These are phyloP conservation scores for Ormosia emarginata DNA, from an alignment of 306 rosid genomes.

Conservation along the genomic window DNA sequence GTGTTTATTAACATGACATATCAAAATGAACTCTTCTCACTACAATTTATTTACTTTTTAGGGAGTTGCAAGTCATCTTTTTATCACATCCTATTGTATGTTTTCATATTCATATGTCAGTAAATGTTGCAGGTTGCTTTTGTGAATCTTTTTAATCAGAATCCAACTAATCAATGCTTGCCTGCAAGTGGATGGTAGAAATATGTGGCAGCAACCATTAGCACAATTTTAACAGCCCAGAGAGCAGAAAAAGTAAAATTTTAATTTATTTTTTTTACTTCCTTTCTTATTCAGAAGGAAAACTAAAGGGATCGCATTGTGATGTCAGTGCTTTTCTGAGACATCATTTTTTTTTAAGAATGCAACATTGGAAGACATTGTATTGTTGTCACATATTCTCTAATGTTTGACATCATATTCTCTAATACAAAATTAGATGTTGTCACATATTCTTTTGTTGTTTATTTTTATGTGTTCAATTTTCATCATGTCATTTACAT, in stretches of 20 bases:
- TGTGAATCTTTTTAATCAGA: not conserved
- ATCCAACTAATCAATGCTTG: not conserved
- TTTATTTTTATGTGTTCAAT: no score
- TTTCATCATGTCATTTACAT: no score
- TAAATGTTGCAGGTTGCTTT: conserved; percentile 1
- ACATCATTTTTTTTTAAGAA: no score
- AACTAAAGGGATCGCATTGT: no score
- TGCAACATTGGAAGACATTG: no score
- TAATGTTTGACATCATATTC: no score
- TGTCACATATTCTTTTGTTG: no score
- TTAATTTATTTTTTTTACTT: no score
- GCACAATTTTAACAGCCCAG: not conserved
- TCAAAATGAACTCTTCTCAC: not conserved
- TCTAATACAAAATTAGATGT: no score
- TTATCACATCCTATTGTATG: not conserved
- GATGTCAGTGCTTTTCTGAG: no score
- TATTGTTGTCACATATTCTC: no score
- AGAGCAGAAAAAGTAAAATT: not conserved
- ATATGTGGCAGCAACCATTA: not conserved
- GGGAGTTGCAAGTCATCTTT: not conserved
- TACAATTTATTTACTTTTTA: not conserved
- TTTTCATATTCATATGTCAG: conserved; percentile 10
- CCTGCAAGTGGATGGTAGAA: not conserved
- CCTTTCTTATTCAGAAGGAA: no score
- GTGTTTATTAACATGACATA: not conserved